Evolutionary conservation across 2,329 filamentous ascomycete species (phyloP).

Genomic region (Bipolaris bicolor): DNA sequence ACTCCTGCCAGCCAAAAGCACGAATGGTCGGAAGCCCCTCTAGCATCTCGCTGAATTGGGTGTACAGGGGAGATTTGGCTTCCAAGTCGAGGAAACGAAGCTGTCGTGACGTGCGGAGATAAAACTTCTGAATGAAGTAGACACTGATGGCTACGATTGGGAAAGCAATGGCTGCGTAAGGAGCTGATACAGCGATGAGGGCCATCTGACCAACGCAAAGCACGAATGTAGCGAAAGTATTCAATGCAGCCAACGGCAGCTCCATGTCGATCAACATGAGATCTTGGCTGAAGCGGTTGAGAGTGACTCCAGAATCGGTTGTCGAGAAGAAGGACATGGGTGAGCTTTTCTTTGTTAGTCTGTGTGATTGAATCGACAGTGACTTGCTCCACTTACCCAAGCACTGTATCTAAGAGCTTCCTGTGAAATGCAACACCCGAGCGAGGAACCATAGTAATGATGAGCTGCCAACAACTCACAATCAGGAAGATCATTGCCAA

Average conservation of each 20-base stretch:
- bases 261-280: constrained; percentile 55
- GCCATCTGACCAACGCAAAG: constrained; percentile 43
- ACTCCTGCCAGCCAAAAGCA: constrained; percentile 57
- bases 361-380: background rate
- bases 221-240: constrained; percentile 45
- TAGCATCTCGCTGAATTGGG: constrained; percentile 60
- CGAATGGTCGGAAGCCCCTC: constrained; percentile 58
- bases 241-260: constrained; percentile 46
- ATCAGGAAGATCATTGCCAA: constrained; percentile 37
- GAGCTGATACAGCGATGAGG: constrained; percentile 50
- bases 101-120: constrained; percentile 57
- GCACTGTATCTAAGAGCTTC: constrained; percentile 56
- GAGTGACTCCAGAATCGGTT: constrained; percentile 54
- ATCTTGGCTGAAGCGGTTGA: constrained; percentile 59
- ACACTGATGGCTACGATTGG: constrained; percentile 48
- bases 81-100: constrained; percentile 62
- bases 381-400: constrained; percentile 44
- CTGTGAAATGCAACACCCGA: constrained; percentile 59
- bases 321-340: constrained; percentile 53
- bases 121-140: constrained; percentile 54
- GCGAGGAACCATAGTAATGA: constrained; percentile 61
- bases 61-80: constrained; percentile 57
- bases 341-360: constrained; percentile 34
- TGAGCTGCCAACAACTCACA: constrained; percentile 52
- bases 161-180: constrained; percentile 50